phyloP scores from a whole-genome alignment of 768 basidiomycete species.

The Pulveroboletus frians region DNA sequence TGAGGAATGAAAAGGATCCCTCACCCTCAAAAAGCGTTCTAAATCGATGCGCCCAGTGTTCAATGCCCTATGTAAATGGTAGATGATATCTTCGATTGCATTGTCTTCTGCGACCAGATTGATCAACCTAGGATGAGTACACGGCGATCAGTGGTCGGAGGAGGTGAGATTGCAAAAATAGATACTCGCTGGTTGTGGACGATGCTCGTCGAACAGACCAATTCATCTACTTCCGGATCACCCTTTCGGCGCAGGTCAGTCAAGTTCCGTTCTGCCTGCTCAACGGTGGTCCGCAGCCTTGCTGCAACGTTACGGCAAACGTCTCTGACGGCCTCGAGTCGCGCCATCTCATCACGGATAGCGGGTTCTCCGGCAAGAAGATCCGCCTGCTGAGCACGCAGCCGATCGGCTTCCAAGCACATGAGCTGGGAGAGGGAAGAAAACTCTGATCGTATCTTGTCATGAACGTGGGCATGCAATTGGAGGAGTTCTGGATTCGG shows the following conservation, averaged over 20 bases:
- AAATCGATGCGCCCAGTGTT: constrained; percentile 90
- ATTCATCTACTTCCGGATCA: constrained; percentile 92
- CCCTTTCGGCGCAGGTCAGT: constrained; percentile 75
- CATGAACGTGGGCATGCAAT: constrained; percentile 72
- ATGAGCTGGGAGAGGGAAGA: constrained; percentile 63
- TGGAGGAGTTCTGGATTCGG: constrained; percentile 86
- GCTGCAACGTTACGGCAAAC: constrained; percentile 80
- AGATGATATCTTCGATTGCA: constrained; percentile 97
- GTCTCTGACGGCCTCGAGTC: constrained; percentile 87
- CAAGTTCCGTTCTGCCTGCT: constrained; percentile 66
- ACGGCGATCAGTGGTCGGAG: constrained; percentile 5
- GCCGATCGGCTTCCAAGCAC: constrained; percentile 61
- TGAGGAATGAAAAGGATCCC: constrained; percentile 24
- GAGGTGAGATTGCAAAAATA: not conserved
- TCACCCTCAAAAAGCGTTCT: constrained; percentile 87
- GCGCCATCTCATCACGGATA: constrained; percentile 92
- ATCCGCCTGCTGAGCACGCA: constrained; percentile 79
- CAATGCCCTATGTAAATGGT: constrained; percentile 90
- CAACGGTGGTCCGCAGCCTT: constrained; percentile 58
- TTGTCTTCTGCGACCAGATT: constrained; percentile 99
- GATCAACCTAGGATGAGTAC: constrained; percentile 59
- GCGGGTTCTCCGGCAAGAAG: constrained; percentile 88
- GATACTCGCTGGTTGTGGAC: constrained; percentile 86
- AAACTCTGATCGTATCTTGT: constrained; percentile 67
- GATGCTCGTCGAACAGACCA: constrained; percentile 92